phyloP scores from a whole-genome alignment of 164 flowering plant species.

The Berberis thunbergii region DNA sequence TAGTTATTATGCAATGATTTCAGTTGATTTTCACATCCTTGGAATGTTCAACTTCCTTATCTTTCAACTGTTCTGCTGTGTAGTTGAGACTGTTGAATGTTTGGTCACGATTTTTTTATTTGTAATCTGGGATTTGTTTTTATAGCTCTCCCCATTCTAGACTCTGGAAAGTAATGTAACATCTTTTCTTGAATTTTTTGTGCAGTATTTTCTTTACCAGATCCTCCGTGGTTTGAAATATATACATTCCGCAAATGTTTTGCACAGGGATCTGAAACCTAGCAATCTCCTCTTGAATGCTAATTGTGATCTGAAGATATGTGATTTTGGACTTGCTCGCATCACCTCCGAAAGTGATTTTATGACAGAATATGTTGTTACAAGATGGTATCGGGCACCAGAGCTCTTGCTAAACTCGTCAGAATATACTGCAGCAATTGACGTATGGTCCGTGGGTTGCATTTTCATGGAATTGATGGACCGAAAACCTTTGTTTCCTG shows the following conservation, averaged over 20 bases:
- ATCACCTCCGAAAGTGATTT: slow-evolving; percentile 93
- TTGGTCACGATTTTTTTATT: too few species aligned
- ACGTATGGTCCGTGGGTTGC: slow-evolving; percentile 99
- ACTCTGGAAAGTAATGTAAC: slow-evolving; percentile 1
- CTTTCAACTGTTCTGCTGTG: too few species aligned
- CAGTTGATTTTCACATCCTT: too few species aligned
- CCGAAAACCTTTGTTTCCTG: slow-evolving; percentile 91
- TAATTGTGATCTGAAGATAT: slow-evolving; percentile 95
- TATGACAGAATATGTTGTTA: slow-evolving; percentile 98
- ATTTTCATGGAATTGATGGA: slow-evolving; percentile 98
- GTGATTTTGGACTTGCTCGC: slow-evolving; percentile 97
- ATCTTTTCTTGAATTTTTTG: slow-evolving; percentile 4
- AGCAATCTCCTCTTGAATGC: slow-evolving; percentile 96
- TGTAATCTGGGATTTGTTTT: too few species aligned
- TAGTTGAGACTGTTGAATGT: too few species aligned
- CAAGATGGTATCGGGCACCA: slow-evolving; percentile 98
- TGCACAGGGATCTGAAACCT: slow-evolving; percentile 93
- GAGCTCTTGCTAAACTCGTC: slow-evolving; percentile 86
- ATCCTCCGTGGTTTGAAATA: slow-evolving; percentile 93
- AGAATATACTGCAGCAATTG: slow-evolving; percentile 93
- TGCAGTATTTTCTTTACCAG: slow-evolving; percentile 95
- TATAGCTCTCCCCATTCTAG: too few species aligned
- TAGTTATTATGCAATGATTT: too few species aligned
- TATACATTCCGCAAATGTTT: slow-evolving; percentile 97
- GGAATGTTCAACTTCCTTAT: too few species aligned